phyloP scores from a whole-genome alignment of 306 rosid genomes.

The Quercus cerris region DNA sequence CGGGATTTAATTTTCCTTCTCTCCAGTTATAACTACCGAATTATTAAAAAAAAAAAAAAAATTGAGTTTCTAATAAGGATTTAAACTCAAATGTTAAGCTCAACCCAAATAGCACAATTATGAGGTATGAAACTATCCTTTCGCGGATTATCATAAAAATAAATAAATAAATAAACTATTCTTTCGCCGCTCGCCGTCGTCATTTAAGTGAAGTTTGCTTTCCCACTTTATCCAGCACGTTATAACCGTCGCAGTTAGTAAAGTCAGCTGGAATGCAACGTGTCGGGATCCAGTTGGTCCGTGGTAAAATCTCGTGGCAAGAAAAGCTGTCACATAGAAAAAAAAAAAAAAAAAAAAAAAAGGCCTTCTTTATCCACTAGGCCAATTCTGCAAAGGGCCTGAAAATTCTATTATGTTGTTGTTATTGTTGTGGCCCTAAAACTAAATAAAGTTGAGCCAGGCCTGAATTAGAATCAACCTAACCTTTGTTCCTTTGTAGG shows the following conservation, averaged over 20 bases:
- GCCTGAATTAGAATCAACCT: not conserved
- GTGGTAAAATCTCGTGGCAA: not conserved
- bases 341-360: not conserved
- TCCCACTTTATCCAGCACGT: not conserved
- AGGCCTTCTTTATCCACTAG: no score
- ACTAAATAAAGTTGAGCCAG: not conserved
- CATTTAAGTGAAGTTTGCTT: no score
- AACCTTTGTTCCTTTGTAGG: not conserved
- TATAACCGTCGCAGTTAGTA: not conserved
- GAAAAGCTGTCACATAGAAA: not conserved
- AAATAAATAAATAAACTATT: no score
- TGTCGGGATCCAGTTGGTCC: not conserved
- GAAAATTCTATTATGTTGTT: not conserved
- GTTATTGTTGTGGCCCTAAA: not conserved
- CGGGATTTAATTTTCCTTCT: no score
- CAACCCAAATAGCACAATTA: no score
- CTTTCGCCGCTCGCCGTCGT: no score
- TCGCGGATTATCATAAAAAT: no score
- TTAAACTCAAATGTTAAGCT: no score
- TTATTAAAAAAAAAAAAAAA: no score
- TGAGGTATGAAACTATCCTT: no score
- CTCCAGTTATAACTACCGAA: fast-evolving
- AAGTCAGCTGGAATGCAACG: not conserved
- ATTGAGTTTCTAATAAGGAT: no score
- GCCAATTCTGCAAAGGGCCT: no score